Conservation (phyloP, 2,329 filamentous ascomycete genomes). For the Aspergillus pseudotamarii region DNA sequence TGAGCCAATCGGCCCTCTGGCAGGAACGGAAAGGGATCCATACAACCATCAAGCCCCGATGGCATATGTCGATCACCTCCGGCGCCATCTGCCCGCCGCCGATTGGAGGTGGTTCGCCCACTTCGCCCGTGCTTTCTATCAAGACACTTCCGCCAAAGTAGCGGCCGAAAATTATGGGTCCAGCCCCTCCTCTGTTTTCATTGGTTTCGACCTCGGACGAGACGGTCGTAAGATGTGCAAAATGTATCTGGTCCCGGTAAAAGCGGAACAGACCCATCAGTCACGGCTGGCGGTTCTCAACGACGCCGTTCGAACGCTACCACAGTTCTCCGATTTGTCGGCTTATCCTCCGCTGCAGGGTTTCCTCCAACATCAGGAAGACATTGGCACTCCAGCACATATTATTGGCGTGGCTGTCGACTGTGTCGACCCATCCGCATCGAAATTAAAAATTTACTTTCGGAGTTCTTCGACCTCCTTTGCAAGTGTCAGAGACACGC, state of each 20-base stretch:
- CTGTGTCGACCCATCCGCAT: neutral
- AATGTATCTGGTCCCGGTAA: neutral
- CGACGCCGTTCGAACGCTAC: neutral
- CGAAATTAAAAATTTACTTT: neutral
- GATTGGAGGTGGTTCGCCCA: slow-evolving; percentile 5
- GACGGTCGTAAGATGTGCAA: neutral
- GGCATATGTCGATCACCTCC: neutral
- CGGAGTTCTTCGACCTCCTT: neutral
- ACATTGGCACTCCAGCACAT: neutral
- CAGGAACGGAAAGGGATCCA: slow-evolving; percentile 6
- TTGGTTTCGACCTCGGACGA: neutral
- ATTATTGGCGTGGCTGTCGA: neutral
- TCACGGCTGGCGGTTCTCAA: neutral
- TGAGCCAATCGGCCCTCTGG: slow-evolving; percentile 3
- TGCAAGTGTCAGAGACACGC: neutral
- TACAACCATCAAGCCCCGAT: neutral
- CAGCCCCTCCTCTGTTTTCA: neutral
- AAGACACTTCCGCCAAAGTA: neutral
- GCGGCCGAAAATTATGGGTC: too few species aligned
- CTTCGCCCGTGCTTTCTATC: neutral
- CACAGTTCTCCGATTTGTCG: neutral
- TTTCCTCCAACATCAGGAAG: neutral
- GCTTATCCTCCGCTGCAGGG: neutral
- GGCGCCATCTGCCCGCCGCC: neutral
- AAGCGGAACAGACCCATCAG: neutral